A percentile compares a stretch with the other conserved stretches of the same genome.
These are phyloP conservation scores for Cyclostephanos invisitatus DNA, from an alignment of 108 stramenopile genomes.

Conservation along the genomic window DNA sequence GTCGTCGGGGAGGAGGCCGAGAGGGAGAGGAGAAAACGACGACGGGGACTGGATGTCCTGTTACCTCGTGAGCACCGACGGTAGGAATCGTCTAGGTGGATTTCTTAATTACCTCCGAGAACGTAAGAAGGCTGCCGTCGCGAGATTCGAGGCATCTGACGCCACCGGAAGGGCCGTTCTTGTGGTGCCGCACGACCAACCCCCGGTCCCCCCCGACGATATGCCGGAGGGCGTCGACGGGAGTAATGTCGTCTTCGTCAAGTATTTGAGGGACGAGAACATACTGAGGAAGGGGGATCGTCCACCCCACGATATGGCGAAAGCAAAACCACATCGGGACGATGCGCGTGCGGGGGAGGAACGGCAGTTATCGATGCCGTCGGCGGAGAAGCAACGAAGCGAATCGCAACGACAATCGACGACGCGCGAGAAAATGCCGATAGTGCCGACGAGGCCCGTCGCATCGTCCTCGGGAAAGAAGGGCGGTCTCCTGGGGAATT, in stretches of 20 bases:
- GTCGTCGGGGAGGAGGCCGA: slow-evolving; percentile 51
- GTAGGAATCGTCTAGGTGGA: slow-evolving; percentile 73
- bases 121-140: slow-evolving; percentile 75
- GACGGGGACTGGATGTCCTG: slow-evolving; percentile 28
- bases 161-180: slow-evolving; percentile 36
- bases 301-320: no score
- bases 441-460: not conserved
- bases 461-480: slow-evolving; percentile 35
- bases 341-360: slow-evolving; percentile 28
- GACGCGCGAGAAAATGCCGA: slow-evolving; percentile 1
- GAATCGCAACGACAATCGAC: not conserved
- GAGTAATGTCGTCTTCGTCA: slow-evolving; percentile 40
- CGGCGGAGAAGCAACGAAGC: slow-evolving; percentile 17
- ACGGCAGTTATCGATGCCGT: slow-evolving; percentile 32
- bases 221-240: slow-evolving; percentile 35
- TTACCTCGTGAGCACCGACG: slow-evolving; percentile 59
- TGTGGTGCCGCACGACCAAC: slow-evolving; percentile 67
- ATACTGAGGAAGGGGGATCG: slow-evolving; percentile 12
- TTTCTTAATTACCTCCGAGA: slow-evolving; percentile 71
- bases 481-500: slow-evolving; percentile 75
- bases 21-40: slow-evolving; percentile 13
- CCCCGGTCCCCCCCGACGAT: slow-evolving; percentile 21
- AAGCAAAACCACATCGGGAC: slow-evolving; percentile 33
- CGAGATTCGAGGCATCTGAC: slow-evolving; percentile 50
- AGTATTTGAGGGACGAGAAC: slow-evolving; percentile 52